Percentiles rank a stretch among this genome's conserved stretches.
Conservation (phyloP, 2,329 filamentous ascomycete species). For the Bimuria novae-zelandiae region DNA sequence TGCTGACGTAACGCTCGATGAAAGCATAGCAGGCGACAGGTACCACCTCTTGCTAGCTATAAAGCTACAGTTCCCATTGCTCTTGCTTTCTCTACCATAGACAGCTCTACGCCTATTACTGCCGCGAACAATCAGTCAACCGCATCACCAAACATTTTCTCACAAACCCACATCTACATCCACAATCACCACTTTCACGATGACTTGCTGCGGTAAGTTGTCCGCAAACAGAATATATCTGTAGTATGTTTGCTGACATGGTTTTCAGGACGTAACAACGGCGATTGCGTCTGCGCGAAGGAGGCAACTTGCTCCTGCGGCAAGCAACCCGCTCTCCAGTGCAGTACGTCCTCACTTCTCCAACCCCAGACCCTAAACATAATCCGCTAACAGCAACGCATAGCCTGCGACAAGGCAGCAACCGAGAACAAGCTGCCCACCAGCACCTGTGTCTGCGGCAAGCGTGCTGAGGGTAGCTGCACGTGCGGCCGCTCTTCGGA, state of each 20-base stretch:
- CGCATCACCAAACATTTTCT: slow-evolving; percentile 7
- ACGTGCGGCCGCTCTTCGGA: slow-evolving; percentile 77
- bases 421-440: slow-evolving; percentile 76
- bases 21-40: slow-evolving; percentile 4
- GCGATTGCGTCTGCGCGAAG: slow-evolving; percentile 61
- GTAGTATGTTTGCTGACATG: background rate
- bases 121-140: background rate
- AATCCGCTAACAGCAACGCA: slow-evolving; percentile 17
- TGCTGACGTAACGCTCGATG: slow-evolving; percentile 20
- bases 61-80: slow-evolving; percentile 20
- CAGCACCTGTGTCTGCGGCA: slow-evolving; percentile 75
- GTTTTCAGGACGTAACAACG: slow-evolving; percentile 53
- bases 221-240: background rate
- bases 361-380: slow-evolving; percentile 9
- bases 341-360: slow-evolving; percentile 54
- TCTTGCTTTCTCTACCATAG: slow-evolving; percentile 7
- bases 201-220: slow-evolving; percentile 58
- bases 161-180: slow-evolving; percentile 14
- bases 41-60: slow-evolving; percentile 27
- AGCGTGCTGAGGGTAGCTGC: slow-evolving; percentile 72
- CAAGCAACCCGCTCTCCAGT: slow-evolving; percentile 82
- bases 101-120: background rate
- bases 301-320: slow-evolving; percentile 83
- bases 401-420: slow-evolving; percentile 71
- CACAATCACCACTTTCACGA: slow-evolving; percentile 36